These are phyloP conservation scores for Hypoxylon lienhwacheense DNA, from an alignment of 495 filamentous ascomycete genomes.

Conservation along the genomic window DNA sequence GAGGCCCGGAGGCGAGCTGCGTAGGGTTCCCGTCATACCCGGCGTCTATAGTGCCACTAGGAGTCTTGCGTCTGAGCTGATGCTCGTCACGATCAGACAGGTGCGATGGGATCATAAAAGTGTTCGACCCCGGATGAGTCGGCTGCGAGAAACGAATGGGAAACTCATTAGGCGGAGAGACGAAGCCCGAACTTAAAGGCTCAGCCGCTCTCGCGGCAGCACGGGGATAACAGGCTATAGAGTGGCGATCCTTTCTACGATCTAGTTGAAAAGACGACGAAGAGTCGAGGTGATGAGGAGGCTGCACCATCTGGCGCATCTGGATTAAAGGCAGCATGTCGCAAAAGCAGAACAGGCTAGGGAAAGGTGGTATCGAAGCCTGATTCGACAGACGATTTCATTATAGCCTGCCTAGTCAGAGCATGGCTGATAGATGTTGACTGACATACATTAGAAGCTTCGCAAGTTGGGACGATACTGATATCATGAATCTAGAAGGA, in stretches of 20 bases:
- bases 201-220: conserved; percentile 19
- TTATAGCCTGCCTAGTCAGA: conserved; percentile 46
- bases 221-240: conserved; percentile 35
- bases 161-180: conserved; percentile 39
- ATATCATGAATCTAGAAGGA: conserved; percentile 4
- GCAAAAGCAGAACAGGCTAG: conserved; percentile 19
- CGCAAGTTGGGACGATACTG: background rate
- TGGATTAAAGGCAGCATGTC: conserved; percentile 51
- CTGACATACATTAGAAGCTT: conserved; percentile 34
- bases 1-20: conserved; percentile 74
- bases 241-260: conserved; percentile 38
- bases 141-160: conserved; percentile 47
- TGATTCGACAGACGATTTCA: conserved; percentile 33
- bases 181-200: conserved; percentile 19
- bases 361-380: conserved; percentile 26
- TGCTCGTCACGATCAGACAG: conserved; percentile 62
- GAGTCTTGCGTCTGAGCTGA: conserved; percentile 88
- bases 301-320: conserved; percentile 53
- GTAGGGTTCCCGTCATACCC: conserved; percentile 88
- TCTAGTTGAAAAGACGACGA: conserved; percentile 37
- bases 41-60: conserved; percentile 87
- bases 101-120: conserved; percentile 39
- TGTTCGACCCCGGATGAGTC: conserved; percentile 23
- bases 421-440: conserved; percentile 40
- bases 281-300: conserved; percentile 42